Base-by-base conservation (phyloP, 768 basidiomycete species). In the Termitomyces heimii region DNA sequence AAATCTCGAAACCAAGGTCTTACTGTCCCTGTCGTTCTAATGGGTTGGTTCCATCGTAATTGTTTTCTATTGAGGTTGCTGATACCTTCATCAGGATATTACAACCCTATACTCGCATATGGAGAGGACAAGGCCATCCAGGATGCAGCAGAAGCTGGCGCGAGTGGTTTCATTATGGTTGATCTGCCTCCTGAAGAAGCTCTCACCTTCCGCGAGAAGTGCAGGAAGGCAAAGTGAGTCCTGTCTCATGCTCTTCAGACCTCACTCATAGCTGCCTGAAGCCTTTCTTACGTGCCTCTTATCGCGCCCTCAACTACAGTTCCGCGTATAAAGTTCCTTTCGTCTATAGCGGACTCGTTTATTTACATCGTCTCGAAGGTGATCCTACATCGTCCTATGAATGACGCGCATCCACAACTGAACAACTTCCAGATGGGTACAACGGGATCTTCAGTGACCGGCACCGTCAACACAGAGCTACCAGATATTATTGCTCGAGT, bases 331-430 rank as follows among this genome's bases (percentile, higher is more conserved):
- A 85, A 89, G 64, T 97, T 97, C 75, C 80, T 99, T 40, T 77
- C 92, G 2, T 84, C 88, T 8, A 98, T 99, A 63, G 96, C 97
- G 18, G 97, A 99, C 70, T 86, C 88, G 2, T 98, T 99, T 78
- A 93, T 99, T 61, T 99, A 99, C 69, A 85, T 99, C 47, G 95
- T 98, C n/a, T 97, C 95, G 48, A 96, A 93, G 78, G 94, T 90
- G 73, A 62, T 20, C 22, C 39, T 26, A 24, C 51, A 3, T 9
- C 42, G 50, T 22, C 22, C 14, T 24, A 32, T 60, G 8, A 45
- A 46, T 46, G 39, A 28, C 50, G 28, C 24, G n/a, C 40, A 24
- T 48, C 20, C 32, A n/a, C 26, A 4, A 13, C 53, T 62, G 35
- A 66, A 29, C 37, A 53, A 44, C 52, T 52, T 56, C 18, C 56